These are phyloP conservation scores for carrot (Daucus carota) DNA, from an alignment of 129 eudicot genomes.

Conservation along the genomic window DNA sequence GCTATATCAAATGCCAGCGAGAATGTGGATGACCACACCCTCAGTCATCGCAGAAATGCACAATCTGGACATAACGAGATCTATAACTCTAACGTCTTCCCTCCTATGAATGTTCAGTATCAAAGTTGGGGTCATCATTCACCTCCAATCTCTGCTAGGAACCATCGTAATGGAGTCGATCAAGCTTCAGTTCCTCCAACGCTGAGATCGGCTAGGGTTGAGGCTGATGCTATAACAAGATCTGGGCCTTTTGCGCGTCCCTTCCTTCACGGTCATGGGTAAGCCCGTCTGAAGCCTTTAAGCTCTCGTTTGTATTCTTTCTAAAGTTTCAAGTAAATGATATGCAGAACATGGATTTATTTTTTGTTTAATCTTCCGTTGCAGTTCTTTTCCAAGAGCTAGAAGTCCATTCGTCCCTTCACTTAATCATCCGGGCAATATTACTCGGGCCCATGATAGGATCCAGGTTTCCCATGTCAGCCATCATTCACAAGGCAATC, in stretches of 20 bases:
- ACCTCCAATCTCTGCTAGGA: slow-evolving; percentile 30
- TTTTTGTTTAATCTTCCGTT: neutral
- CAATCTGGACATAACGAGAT: slow-evolving; percentile 27
- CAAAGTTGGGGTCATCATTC: slow-evolving; percentile 45
- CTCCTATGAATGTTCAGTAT: slow-evolving; percentile 24
- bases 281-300: slow-evolving; percentile 13
- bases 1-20: slow-evolving; percentile 19
- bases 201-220: slow-evolving; percentile 27
- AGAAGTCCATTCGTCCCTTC: slow-evolving; percentile 15
- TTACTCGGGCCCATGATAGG: slow-evolving; percentile 36
- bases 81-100: slow-evolving; percentile 14
- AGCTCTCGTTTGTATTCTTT: neutral
- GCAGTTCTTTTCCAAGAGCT: slow-evolving; percentile 27
- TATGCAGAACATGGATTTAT: neutral
- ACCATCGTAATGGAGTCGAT: slow-evolving; percentile 20
- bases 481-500: slow-evolving; percentile 30
- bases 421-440: slow-evolving; percentile 10
- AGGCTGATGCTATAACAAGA: slow-evolving; percentile 24
- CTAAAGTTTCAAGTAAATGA: neutral
- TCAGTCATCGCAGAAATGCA: slow-evolving; percentile 32
- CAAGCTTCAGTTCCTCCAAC: slow-evolving; percentile 25
- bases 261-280: slow-evolving; percentile 33
- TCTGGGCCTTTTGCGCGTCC: slow-evolving; percentile 31
- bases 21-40: slow-evolving; percentile 28
- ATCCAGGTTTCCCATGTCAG: slow-evolving; percentile 24